Conservation (phyloP, 2,329 filamentous ascomycete species). For the Penicillium sp. region DNA sequence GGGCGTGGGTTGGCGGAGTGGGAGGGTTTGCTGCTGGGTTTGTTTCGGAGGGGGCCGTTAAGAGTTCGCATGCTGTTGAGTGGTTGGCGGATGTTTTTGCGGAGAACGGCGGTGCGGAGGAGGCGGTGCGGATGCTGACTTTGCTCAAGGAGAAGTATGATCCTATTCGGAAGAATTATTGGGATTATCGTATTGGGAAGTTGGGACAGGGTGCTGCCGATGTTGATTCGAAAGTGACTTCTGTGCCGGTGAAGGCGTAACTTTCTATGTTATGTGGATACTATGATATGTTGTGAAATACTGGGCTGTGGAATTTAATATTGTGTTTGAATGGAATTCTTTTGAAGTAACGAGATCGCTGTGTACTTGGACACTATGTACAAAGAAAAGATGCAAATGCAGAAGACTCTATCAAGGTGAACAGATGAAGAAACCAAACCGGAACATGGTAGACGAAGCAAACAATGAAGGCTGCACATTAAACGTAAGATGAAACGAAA, state of each 20-base stretch:
- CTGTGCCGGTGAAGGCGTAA: not conserved
- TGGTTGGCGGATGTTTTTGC: constrained; percentile 51
- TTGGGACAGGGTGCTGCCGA: constrained; percentile 8
- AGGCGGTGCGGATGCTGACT: constrained; percentile 69
- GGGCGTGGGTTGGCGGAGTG: constrained; percentile 52
- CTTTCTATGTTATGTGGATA: not conserved
- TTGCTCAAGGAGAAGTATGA: constrained; percentile 85
- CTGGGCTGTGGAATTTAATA: not conserved
- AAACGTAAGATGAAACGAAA: constrained; percentile 6
- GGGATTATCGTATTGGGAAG: constrained; percentile 70
- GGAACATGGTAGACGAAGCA: not conserved
- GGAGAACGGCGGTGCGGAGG: constrained; percentile 47
- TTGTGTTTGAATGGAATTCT: not conserved
- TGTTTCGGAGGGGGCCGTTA: constrained; percentile 51
- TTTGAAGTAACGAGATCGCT: not conserved
- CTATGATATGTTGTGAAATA: not conserved
- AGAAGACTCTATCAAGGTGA: constrained; percentile 1
- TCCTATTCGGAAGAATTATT: constrained; percentile 87
- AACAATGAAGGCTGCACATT: constrained; percentile 2
- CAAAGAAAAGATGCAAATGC: not conserved
- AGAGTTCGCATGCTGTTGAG: constrained; percentile 60
- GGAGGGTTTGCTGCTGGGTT: constrained; percentile 58
- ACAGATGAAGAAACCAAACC: not conserved
- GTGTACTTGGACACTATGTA: not conserved
- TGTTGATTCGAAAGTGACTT: not conserved